Percentiles rank a stretch among this genome's conserved stretches.
These are phyloP conservation scores for Lentinus polychrous DNA, from an alignment of 1,284 basidiomycete species.

Conservation along the genomic window DNA sequence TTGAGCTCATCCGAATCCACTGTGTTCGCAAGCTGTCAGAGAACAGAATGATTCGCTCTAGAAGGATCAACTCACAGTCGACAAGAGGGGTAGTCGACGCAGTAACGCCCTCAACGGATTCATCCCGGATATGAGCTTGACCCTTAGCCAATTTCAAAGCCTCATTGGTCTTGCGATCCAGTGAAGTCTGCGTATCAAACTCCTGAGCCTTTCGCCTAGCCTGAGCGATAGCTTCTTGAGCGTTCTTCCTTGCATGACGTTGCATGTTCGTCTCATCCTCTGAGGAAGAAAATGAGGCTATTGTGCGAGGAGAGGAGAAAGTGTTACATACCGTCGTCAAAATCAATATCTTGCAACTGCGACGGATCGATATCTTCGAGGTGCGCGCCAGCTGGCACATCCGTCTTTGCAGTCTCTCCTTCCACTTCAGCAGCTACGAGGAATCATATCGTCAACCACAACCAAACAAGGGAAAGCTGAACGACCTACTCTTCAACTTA, in stretches of 20 bases:
- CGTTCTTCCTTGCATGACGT: conserved; percentile 84
- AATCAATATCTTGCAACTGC: conserved; percentile 78
- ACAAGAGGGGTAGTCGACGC: conserved; percentile 39
- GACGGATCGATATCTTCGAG: conserved; percentile 44
- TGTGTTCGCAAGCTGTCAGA: conserved; percentile 31
- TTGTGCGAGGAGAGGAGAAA: not conserved
- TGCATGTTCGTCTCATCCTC: conserved; percentile 91
- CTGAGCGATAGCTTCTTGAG: conserved; percentile 82
- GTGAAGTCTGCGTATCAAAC: conserved; percentile 80
- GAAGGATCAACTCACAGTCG: conserved; percentile 67
- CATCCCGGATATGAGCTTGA: conserved; percentile 52
- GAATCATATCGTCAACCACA: not conserved
- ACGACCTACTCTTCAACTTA: conserved; percentile 93
- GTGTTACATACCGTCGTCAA: conserved; percentile 74
- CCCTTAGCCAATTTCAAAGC: conserved; percentile 61
- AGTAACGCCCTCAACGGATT: conserved; percentile 30
- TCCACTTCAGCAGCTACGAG: conserved; percentile 80
- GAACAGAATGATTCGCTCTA: no score
- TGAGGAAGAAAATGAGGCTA: conserved; percentile 22
- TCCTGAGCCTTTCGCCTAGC: conserved; percentile 78
- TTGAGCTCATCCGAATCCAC: conserved; percentile 97
- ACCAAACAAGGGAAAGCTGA: conserved; percentile 6
- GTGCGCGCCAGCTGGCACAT: conserved; percentile 55
- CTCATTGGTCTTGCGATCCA: conserved; percentile 78
- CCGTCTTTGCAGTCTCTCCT: conserved; percentile 48